Conservation (phyloP, 2,329 filamentous ascomycete genomes). For the Colletotrichum magnum region DNA sequence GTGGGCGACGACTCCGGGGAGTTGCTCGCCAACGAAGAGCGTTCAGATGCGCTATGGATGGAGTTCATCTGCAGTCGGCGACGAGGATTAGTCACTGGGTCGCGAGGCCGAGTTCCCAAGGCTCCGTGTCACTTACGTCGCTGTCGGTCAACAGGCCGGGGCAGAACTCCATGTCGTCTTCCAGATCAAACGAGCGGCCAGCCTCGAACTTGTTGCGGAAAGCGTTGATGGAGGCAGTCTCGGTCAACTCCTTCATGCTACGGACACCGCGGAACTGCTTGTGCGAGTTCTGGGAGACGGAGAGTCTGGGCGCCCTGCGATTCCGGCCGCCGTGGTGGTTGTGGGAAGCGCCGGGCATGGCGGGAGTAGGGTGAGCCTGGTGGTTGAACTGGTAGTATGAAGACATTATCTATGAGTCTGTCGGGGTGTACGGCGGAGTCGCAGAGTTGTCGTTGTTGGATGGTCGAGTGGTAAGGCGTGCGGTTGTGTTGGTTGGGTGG, state of each 20-base stretch:
- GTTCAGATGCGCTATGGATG: slow-evolving; percentile 93
- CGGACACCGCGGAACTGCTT: slow-evolving; percentile 89
- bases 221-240: slow-evolving; percentile 80
- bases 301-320: slow-evolving; percentile 85
- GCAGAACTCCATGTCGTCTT: slow-evolving; percentile 97
- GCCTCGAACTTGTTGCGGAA: slow-evolving; percentile 93
- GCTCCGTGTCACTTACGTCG: slow-evolving; percentile 76
- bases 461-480: slow-evolving; percentile 1
- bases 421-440: slow-evolving; percentile 10
- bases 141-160: slow-evolving; percentile 92
- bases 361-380: slow-evolving; percentile 69
- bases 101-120: slow-evolving; percentile 9
- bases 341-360: slow-evolving; percentile 72
- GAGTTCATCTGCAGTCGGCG: slow-evolving; percentile 79
- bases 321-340: slow-evolving; percentile 88
- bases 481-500: slow-evolving; percentile 32
- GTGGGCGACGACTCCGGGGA: slow-evolving; percentile 93
- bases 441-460: slow-evolving; percentile 22
- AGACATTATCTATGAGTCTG: slow-evolving; percentile 65
- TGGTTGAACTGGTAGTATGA: slow-evolving; percentile 74
- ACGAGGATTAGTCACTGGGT: slow-evolving; percentile 46
- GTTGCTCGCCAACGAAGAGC: slow-evolving; percentile 93
- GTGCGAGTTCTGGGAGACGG: slow-evolving; percentile 85
- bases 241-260: slow-evolving; percentile 87
- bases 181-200: slow-evolving; percentile 92